Conservation (phyloP, 1,284 basidiomycete genomes). For the Gomphus bonarii region DNA sequence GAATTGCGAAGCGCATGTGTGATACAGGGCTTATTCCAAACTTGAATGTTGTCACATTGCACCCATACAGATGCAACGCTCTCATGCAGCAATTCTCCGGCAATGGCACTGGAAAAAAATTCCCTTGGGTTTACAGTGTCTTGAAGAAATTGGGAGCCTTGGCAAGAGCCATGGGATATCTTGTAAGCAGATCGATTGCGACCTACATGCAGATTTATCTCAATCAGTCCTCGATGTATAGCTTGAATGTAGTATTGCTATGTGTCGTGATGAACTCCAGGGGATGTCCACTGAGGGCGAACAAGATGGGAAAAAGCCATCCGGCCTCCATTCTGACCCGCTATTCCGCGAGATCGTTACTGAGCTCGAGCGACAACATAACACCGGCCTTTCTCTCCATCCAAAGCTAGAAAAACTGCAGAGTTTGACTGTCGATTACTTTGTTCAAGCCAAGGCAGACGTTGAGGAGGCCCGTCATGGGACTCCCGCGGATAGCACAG, state of each 20-base stretch:
- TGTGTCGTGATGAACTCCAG: constrained; percentile 61
- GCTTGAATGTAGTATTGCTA: constrained; percentile 75
- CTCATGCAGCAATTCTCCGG: constrained; percentile 27
- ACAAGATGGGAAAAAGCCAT: constrained; percentile 30
- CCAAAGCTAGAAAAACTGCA: constrained; percentile 90
- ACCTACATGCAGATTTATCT: background rate
- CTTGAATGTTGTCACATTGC: constrained; percentile 31
- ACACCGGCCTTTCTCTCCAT: constrained; percentile 53
- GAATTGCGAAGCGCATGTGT: constrained; percentile 28
- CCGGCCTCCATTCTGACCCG: constrained; percentile 40
- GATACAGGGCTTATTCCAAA: constrained; percentile 21
- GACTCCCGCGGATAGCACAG: constrained; percentile 18
- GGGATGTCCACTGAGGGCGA: constrained; percentile 25
- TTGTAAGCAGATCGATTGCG: constrained; percentile 36
- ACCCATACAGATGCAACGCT: constrained; percentile 42
- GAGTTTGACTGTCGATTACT: constrained; percentile 70
- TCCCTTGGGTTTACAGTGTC: constrained; percentile 30
- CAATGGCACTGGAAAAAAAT: constrained; percentile 16
- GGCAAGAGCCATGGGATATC: constrained; percentile 72
- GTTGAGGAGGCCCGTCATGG: constrained; percentile 30
- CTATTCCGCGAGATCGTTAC: constrained; percentile 51
- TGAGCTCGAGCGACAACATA: constrained; percentile 50
- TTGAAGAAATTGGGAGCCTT: constrained; percentile 43
- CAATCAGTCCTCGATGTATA: constrained; percentile 21
- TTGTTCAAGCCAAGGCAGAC: constrained; percentile 50